phyloP scores from a whole-genome alignment of 768 basidiomycete species.

The Leccinum fibrillosum region DNA sequence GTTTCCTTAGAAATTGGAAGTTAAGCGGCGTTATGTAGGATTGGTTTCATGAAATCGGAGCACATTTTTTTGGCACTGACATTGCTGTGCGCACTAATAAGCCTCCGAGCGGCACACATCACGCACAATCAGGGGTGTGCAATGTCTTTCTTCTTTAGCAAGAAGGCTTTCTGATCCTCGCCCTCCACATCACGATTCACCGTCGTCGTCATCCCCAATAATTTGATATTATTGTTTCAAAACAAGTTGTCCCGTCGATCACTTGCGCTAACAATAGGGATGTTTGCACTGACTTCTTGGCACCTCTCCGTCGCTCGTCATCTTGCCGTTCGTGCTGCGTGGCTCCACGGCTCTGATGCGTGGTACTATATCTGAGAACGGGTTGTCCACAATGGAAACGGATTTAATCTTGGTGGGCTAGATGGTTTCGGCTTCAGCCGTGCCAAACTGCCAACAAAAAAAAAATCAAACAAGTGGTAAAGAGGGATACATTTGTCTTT shows the following conservation, averaged over 20 bases:
- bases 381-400: slow-evolving; percentile 85
- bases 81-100: not conserved
- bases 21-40: too few relatives aligned
- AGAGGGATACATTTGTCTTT: slow-evolving; percentile 6
- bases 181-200: slow-evolving; percentile 43
- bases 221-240: slow-evolving; percentile 68
- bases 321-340: slow-evolving; percentile 79
- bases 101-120: not conserved
- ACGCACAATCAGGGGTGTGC: slow-evolving; percentile 78
- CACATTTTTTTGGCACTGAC: slow-evolving; percentile 16
- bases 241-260: not conserved
- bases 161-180: slow-evolving; percentile 51
- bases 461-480: too few relatives aligned
- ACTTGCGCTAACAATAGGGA: not conserved
- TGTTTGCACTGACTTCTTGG: slow-evolving; percentile 70
- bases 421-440: not conserved
- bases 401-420: slow-evolving; percentile 91
- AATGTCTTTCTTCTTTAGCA: slow-evolving; percentile 77
- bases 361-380: slow-evolving; percentile 92
- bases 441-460: too few relatives aligned
- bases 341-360: slow-evolving; percentile 84
- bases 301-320: slow-evolving; percentile 63
- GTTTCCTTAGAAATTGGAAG: too few relatives aligned
- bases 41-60: not conserved
- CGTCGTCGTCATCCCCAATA: slow-evolving; percentile 50